phyloP scores from a whole-genome alignment of 176 grass and related monocot genomes.

The Carex kokanica region DNA sequence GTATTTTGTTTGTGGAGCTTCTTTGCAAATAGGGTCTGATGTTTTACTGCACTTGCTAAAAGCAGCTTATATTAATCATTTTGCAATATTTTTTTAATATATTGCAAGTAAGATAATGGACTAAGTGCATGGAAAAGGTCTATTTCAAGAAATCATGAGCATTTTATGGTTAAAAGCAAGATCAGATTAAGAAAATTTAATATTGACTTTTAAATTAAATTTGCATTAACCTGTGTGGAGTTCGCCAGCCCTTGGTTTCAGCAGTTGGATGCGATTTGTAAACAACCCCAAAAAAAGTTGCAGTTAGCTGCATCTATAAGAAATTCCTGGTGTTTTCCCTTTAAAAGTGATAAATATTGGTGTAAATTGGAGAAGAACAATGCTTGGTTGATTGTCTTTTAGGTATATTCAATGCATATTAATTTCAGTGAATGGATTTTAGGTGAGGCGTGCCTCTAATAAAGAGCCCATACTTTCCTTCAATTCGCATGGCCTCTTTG shows the following conservation, averaged over 20 bases:
- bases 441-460: constrained; percentile 18
- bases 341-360: background rate
- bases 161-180: background rate
- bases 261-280: background rate
- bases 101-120: background rate
- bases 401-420: background rate
- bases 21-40: background rate
- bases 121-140: background rate
- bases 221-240: background rate
- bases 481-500: constrained; percentile 88
- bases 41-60: background rate
- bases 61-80: background rate
- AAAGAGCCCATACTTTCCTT: constrained; percentile 64
- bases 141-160: background rate
- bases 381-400: background rate
- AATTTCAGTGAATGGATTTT: background rate
- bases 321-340: background rate
- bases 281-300: background rate
- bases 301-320: background rate
- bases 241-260: background rate
- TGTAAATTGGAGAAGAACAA: background rate
- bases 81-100: background rate
- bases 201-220: background rate
- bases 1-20: background rate
- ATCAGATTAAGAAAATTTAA: background rate